These are phyloP conservation scores for Fusarium domesticum DNA, from an alignment of 2,329 filamentous ascomycete genomes.

Conservation along the genomic window DNA sequence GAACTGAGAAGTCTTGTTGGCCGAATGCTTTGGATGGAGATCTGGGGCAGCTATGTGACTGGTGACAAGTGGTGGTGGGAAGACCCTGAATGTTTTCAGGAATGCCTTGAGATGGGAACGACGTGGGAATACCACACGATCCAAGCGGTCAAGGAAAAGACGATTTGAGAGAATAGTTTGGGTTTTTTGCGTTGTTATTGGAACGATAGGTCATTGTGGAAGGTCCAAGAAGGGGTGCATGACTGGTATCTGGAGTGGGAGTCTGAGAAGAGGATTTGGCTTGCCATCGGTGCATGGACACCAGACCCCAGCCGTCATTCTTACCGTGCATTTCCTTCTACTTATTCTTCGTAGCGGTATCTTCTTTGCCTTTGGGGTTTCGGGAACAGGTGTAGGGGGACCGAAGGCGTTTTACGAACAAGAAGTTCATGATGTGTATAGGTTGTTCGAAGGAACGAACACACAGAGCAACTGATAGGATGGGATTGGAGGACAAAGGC, in stretches of 20 bases:
- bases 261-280: too few relatives aligned
- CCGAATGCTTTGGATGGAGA: constrained; percentile 58
- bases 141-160: constrained; percentile 49
- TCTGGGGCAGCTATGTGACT: constrained; percentile 55
- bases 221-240: not conserved
- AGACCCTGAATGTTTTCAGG: constrained; percentile 50
- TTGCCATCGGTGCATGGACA: too few relatives aligned
- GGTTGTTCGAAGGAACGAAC: too few relatives aligned
- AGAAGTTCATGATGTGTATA: too few relatives aligned
- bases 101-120: constrained; percentile 53
- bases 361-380: too few relatives aligned
- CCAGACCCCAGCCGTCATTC: too few relatives aligned
- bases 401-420: too few relatives aligned
- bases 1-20: constrained; percentile 53
- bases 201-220: not conserved
- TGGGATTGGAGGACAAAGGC: too few relatives aligned
- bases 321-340: too few relatives aligned
- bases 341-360: too few relatives aligned
- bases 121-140: constrained; percentile 59
- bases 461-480: too few relatives aligned
- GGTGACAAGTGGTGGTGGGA: constrained; percentile 62
- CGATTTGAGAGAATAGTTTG: not conserved
- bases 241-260: not conserved
- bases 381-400: too few relatives aligned
- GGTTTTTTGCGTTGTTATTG: not conserved